Base-by-base conservation (phyloP, 371 early-diverging fungal genomes). In the Dinochytrium kinnereticum region DNA sequence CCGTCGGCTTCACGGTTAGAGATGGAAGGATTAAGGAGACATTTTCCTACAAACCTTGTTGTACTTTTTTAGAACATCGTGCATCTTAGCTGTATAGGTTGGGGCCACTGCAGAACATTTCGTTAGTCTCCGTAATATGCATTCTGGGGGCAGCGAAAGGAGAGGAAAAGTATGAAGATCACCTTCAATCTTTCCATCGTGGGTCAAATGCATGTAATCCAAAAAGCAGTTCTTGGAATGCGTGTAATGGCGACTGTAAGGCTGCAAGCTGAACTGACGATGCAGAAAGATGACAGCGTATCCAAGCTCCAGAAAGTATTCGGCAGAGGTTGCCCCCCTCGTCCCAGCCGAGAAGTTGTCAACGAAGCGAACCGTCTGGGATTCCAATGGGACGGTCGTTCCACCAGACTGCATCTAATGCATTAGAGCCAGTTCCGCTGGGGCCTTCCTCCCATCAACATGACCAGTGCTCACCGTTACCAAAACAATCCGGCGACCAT, bases 261-360 rank as follows among this genome's bases (percentile, higher is more conserved):
- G 99, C 81, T 95, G 93, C 53, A 98, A 87, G 67, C 92, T 92
- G 80, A 93, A 92, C 79, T 96, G 95, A 34, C 99, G 88, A 76
- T 97, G 94, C 88, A 98, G 86, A 69, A 98, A 98, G 36, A 99
- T 93, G 2, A 97, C 98, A 0, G 95, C 94, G 80, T 98, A 98
- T 5, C 96, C 98, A 1, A 86, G 81, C 53, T 93, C 92, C 49
- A 99, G 75, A 78, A 99, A 97, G 78, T 91, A 82, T 82, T 99
- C 99, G 33, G 98, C 95, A 24, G 97, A 97, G 1, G 91, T 90
- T 1, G 98, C 95, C 39, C 99, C 99, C 33, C 99, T 92, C 1
- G 93, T 97, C 33, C 99, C 99, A 19, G 94, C 95, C 69, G 94
- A 93, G 79, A 99, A 98, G 86, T 99, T 99, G 83, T 99, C 99